Evolutionary conservation across 169 alveolate genomes (phyloP), one percentile per base, ranked within the genome.

Genomic region (Plasmodium ovale): DNA sequence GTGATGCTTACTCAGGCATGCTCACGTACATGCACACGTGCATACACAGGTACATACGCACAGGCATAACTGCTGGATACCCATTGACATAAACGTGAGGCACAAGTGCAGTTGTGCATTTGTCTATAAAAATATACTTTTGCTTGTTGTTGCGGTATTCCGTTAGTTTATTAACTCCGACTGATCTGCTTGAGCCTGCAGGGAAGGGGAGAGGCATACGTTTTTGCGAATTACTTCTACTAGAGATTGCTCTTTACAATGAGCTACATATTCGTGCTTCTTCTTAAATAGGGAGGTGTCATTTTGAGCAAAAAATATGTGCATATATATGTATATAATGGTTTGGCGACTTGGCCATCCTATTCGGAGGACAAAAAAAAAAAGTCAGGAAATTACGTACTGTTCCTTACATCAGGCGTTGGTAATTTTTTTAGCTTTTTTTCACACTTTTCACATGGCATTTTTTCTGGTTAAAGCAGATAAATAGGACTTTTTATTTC

Each of bases 381-480:
- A n/a, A n/a, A n/a, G n/a, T n/a, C n/a, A n/a, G n/a, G n/a, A n/a
- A n/a, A n/a, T n/a, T n/a, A n/a, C n/a, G 59, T 77, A 77, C 89
- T 77, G 14, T 90, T 87, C 60, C 87, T 92, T 0, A 91, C 92
- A 77, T 94, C 95, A 39, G 96, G 96, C 12, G 96, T 94, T 49
- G 95, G 94, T 33, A 94, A 87, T 54, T 92, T 88, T 65, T 88
- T 60, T 25, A 94, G 71, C 85, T 94, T 94, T 72, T 87, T 68
- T 65, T 92, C 95, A 39, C 96, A 94, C 64, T 92, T 94, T n/a
- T 88, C 94, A 35, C 96, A 94, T n/a, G 96, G 96, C 96, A 94
- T 94, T 64, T 42, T 77, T 51, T 10, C 47, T 5, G 16, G 14
- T 5, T 2, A 21, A 0, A 0, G 12, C 19, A 3, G 14, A 7